phyloP scores from a whole-genome alignment of 345 rosid species.

The Corchorus capsularis region DNA sequence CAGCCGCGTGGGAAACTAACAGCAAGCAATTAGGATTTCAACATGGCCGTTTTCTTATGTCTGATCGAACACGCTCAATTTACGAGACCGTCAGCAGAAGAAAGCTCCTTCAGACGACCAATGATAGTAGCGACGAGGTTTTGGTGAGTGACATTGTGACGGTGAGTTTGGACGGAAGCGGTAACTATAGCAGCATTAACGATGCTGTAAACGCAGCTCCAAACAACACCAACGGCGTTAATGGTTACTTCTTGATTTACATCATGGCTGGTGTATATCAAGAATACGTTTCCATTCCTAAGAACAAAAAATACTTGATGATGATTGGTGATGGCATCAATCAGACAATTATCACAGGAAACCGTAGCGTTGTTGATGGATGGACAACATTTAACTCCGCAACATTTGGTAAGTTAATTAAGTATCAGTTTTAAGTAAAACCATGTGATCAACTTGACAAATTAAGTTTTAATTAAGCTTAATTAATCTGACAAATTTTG shows the following conservation, averaged over 20 bases:
- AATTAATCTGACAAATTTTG: slow-evolving; percentile 1
- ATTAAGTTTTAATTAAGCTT: not conserved
- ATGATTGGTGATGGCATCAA: slow-evolving; percentile 91
- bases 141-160: slow-evolving; percentile 58
- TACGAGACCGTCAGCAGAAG: slow-evolving; percentile 60
- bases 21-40: slow-evolving; percentile 38
- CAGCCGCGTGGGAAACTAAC: slow-evolving; percentile 29
- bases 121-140: slow-evolving; percentile 19
- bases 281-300: slow-evolving; percentile 68
- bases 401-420: slow-evolving; percentile 57
- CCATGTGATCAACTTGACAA: not conserved
- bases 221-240: slow-evolving; percentile 49
- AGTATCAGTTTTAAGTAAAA: not conserved
- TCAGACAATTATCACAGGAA: slow-evolving; percentile 78
- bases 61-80: slow-evolving; percentile 45
- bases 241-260: slow-evolving; percentile 79
- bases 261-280: slow-evolving; percentile 71
- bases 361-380: slow-evolving; percentile 73
- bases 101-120: slow-evolving; percentile 47
- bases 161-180: slow-evolving; percentile 74
- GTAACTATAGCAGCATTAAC: slow-evolving; percentile 65
- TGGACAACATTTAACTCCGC: slow-evolving; percentile 96
- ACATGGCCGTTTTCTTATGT: slow-evolving; percentile 64
- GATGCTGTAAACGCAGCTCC: slow-evolving; percentile 82
- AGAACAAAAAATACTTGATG: slow-evolving; percentile 73